phyloP scores from a whole-genome alignment of 345 rosid genomes.

The Trapa bicornis region DNA sequence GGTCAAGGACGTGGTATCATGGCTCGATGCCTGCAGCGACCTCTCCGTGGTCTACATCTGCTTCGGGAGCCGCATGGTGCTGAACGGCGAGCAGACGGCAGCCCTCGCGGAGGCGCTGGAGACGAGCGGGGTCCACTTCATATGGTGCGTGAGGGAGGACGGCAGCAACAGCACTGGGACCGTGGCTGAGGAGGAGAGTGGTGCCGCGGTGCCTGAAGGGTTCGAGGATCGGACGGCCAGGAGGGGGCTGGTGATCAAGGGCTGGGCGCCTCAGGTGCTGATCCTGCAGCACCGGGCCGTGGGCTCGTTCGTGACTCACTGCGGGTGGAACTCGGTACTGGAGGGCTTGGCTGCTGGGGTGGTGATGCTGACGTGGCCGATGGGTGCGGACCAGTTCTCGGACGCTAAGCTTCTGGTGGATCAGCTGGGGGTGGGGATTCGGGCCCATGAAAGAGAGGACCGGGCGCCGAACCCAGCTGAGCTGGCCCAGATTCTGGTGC shows the following conservation, averaged over 20 bases:
- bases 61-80: conserved; percentile 53
- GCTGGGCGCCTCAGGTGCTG: conserved; percentile 15
- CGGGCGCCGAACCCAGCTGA: conserved; percentile 25
- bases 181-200: neutral
- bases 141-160: conserved; percentile 8
- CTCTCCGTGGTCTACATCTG: conserved; percentile 49
- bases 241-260: conserved; percentile 11
- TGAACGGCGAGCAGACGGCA: conserved; percentile 30
- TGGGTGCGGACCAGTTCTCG: conserved; percentile 49
- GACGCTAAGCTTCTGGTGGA: conserved; percentile 46
- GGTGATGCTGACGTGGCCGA: conserved; percentile 51
- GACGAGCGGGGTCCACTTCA: conserved; percentile 10
- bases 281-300: conserved; percentile 14
- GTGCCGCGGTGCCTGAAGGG: conserved; percentile 5
- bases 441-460: conserved; percentile 28
- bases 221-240: conserved; percentile 8
- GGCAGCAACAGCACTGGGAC: neutral
- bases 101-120: conserved; percentile 29
- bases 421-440: conserved; percentile 30
- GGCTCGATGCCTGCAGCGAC: conserved; percentile 44
- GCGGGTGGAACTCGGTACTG: conserved; percentile 14
- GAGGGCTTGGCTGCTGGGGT: conserved; percentile 24
- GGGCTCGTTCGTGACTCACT: conserved; percentile 9
- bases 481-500: conserved; percentile 21
- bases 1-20: conserved; percentile 19